Conservation (phyloP, 768 basidiomycete genomes). For the Botryobasidium botryosum region DNA sequence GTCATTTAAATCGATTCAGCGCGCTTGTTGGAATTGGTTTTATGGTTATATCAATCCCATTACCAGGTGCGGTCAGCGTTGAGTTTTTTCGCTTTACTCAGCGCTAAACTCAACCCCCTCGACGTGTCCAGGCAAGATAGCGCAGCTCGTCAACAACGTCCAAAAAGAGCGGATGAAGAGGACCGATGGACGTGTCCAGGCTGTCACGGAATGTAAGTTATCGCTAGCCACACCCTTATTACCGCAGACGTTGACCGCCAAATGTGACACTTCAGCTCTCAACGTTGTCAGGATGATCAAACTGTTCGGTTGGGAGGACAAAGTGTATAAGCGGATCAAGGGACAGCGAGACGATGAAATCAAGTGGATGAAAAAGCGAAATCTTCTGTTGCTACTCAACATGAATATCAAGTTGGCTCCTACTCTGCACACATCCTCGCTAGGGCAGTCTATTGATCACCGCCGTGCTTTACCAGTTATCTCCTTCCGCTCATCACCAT, state of each 20-base stretch:
- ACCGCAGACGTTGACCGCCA: not conserved
- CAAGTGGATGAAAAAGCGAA: constrained; percentile 32
- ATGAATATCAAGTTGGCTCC: constrained; percentile 28
- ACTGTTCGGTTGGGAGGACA: constrained; percentile 37
- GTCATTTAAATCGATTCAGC: constrained; percentile 17
- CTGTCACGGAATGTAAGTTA: constrained; percentile 40
- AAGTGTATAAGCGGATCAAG: constrained; percentile 34
- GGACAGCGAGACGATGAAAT: constrained; percentile 48
- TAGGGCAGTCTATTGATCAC: not conserved
- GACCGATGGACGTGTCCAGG: constrained; percentile 44
- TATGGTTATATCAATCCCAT: constrained; percentile 36
- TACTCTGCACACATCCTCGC: not conserved
- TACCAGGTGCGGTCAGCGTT: constrained; percentile 29
- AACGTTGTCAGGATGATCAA: constrained; percentile 51
- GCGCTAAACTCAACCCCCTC: not conserved
- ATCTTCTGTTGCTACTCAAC: constrained; percentile 33
- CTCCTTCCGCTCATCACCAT: constrained; percentile 47
- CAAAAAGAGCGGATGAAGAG: constrained; percentile 37
- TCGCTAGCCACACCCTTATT: constrained; percentile 12
- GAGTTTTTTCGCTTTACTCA: too few species aligned
- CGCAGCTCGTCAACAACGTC: constrained; percentile 29
- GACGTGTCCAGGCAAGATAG: constrained; percentile 20
- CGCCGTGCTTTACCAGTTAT: constrained; percentile 23
- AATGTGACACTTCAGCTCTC: constrained; percentile 23
- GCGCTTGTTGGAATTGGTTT: constrained; percentile 40